Conservation (phyloP, 73 alveolate species). For the Effrenium voratum region DNA sequence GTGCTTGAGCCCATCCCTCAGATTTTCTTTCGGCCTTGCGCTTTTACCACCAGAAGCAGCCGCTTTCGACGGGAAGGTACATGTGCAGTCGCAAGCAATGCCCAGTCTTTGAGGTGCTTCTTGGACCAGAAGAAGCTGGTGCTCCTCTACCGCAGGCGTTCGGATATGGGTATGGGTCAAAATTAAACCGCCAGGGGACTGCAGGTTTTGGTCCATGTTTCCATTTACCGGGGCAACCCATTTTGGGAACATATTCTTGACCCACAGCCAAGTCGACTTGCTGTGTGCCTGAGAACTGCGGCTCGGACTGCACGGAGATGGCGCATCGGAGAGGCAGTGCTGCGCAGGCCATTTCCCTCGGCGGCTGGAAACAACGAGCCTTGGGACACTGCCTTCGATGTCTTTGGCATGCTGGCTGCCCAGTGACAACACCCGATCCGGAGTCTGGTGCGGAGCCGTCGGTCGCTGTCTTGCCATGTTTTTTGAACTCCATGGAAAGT, state of each 20-base stretch:
- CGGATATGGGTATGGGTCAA: not conserved
- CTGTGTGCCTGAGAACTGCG: too few species aligned
- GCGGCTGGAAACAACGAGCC: conserved; percentile 93
- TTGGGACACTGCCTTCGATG: conserved; percentile 93
- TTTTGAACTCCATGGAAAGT: too few species aligned
- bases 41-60: not conserved
- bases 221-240: too few species aligned
- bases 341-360: conserved; percentile 71
- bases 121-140: conserved; percentile 93
- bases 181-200: not conserved
- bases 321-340: too few species aligned
- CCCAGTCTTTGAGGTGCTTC: conserved; percentile 44
- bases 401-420: conserved; percentile 53
- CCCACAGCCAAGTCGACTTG: too few species aligned
- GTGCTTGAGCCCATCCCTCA: conserved; percentile 71
- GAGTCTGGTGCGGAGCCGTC: not conserved
- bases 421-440: not conserved
- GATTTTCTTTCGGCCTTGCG: not conserved
- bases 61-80: not conserved
- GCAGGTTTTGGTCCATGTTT: too few species aligned
- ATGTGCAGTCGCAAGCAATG: not conserved
- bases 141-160: conserved; percentile 66
- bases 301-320: too few species aligned
- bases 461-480: not conserved
- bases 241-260: too few species aligned